phyloP scores from a whole-genome alignment of 306 rosid species.

The Fragaria iinumae region DNA sequence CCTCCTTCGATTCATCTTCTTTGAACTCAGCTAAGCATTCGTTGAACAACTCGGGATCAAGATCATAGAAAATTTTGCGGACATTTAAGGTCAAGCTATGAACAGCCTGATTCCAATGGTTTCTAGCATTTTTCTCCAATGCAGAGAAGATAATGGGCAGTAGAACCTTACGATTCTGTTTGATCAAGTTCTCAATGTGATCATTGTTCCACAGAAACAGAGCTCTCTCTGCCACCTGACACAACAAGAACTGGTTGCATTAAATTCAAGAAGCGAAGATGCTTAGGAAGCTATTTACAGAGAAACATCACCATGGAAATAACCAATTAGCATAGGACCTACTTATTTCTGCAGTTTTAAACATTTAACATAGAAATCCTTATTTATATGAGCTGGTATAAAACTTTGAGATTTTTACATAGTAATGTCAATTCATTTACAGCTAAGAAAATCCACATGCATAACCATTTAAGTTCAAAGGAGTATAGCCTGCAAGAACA shows the following conservation, averaged over 20 bases:
- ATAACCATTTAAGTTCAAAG: neutral
- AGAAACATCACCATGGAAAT: neutral
- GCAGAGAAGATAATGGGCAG: slow-evolving; percentile 80
- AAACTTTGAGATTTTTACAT: neutral
- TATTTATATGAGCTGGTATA: neutral
- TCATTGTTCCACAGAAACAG: slow-evolving; percentile 77
- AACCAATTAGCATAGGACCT: neutral
- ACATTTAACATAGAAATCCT: neutral
- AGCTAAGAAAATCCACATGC: neutral
- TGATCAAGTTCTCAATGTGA: slow-evolving; percentile 69
- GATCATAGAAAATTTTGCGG: slow-evolving; percentile 62
- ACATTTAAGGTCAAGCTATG: slow-evolving; percentile 73
- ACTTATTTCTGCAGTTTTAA: neutral
- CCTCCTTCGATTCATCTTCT: slow-evolving; percentile 53
- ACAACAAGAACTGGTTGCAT: slow-evolving; percentile 18
- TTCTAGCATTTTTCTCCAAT: slow-evolving; percentile 62
- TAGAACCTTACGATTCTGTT: slow-evolving; percentile 60
- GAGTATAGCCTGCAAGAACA: neutral
- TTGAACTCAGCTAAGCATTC: slow-evolving; percentile 63
- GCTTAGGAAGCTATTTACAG: neutral
- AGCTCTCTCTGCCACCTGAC: slow-evolving; percentile 83
- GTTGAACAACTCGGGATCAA: slow-evolving; percentile 59
- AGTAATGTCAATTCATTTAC: neutral
- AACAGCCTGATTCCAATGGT: slow-evolving; percentile 86
- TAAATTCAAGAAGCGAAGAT: neutral